Evolutionary conservation across 2,329 filamentous ascomycete species (phyloP).

Genomic region (Nothopassalora personata): DNA sequence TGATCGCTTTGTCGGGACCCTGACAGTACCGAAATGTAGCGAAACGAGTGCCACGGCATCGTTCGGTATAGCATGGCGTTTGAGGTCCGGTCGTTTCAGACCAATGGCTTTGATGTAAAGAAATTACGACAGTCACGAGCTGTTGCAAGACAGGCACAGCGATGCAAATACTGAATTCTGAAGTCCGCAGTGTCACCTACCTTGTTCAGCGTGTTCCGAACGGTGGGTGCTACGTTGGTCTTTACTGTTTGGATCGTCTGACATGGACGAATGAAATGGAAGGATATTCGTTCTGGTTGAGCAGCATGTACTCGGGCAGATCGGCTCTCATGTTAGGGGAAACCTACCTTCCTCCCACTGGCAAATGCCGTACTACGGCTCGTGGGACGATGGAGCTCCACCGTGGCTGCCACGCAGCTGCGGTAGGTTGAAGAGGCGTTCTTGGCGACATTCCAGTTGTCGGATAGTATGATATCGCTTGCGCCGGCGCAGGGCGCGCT

Average conservation of each 20-base stretch:
- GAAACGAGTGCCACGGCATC: constrained; percentile 6
- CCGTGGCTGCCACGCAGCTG: constrained; percentile 12
- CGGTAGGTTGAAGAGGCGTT: background rate
- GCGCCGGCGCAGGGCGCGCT: background rate
- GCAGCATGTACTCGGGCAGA: background rate
- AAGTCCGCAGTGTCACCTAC: background rate
- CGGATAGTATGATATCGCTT: background rate
- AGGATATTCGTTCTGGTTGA: background rate
- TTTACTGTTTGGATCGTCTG: background rate
- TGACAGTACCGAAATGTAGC: background rate
- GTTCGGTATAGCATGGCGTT: constrained; percentile 8
- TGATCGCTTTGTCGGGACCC: background rate
- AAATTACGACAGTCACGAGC: background rate
- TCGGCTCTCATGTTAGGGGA: background rate
- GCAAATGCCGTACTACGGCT: background rate
- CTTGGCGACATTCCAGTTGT: background rate
- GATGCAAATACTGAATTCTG: background rate
- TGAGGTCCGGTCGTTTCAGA: background rate
- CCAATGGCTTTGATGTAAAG: background rate
- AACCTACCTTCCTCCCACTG: background rate
- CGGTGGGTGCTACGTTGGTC: background rate
- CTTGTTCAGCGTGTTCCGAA: background rate
- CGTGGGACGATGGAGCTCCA: constrained; percentile 7
- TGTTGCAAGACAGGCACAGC: background rate
- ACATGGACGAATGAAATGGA: background rate